Base-by-base conservation (phyloP, 2,329 filamentous ascomycete genomes). In the Colletotrichum trifolii region DNA sequence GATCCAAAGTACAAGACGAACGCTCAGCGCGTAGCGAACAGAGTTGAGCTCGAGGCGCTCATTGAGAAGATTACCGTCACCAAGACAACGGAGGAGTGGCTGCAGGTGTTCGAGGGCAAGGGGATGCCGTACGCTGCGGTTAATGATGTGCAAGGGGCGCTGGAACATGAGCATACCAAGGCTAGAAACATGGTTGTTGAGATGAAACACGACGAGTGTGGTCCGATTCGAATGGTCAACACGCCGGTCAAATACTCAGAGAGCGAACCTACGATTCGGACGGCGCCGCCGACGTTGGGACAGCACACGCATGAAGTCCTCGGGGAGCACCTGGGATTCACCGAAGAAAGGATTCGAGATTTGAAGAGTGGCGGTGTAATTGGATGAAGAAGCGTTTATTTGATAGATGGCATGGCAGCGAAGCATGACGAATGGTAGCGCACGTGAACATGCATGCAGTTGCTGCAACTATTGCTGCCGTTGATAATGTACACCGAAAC, bases 171-270 rank as follows among this genome's bases (percentile, higher is more conserved):
- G 67, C 96, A 99, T 78, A 93, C 93, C 79, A 82, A 79, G 80
- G 94, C 94, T 25, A 87, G 96, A 63, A 86, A 90, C 65, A 99
- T 99, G 96, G 91, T 99, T 1, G 87, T 92, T 12, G 91, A 97
- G 74, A 82, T 97, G 48, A 87, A 97, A 1, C 96, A 99, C 74
- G 87, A 87, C 6, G 82, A 84, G 8, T 98, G 95, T 75, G 96
- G 96, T 0, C 86, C 90, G 0, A 90, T 99, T 68, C 94, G 94
- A 78, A 81, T 99, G 73, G 91, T 99, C 58, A 97, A 97, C 73
- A 96, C 94, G 1, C 96, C 96, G 0, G 90, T 99, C 64, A 99
- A 99, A 76, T 97, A 94, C 76, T 97, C 94, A 6, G 89, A 94
- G 70, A 91, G 91, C 34, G 89, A 86, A 70, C 93, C 94, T 0